A percentile compares a stretch with the other conserved stretches of the same genome.
phyloP scores from a whole-genome alignment of 2,329 filamentous ascomycete species.

The Fusarium buharicum region DNA sequence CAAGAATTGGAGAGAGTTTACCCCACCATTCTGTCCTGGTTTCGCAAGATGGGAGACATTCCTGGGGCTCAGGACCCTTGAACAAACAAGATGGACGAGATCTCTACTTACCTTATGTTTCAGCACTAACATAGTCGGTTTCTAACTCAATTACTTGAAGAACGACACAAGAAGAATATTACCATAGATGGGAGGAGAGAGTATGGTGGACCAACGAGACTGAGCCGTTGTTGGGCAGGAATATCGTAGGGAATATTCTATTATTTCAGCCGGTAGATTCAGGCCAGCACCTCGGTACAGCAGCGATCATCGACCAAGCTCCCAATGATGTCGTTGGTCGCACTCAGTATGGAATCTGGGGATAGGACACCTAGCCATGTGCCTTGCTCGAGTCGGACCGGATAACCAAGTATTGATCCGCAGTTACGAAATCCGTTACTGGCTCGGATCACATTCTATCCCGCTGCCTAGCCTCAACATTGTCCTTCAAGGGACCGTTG shows the following conservation, averaged over 20 bases:
- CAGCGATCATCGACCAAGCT: constrained; percentile 13
- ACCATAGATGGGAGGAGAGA: neutral
- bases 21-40: constrained; percentile 1
- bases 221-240: neutral
- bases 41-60: neutral
- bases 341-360: constrained; percentile 14
- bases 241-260: constrained; percentile 5
- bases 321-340: constrained; percentile 6
- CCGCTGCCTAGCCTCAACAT: neutral
- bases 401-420: constrained; percentile 13
- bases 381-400: constrained; percentile 16
- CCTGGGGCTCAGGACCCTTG: neutral
- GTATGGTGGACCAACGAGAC: constrained; percentile 1
- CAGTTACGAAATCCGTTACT: constrained; percentile 9
- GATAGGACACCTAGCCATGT: constrained; percentile 4
- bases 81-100: constrained; percentile 7
- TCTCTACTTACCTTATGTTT: neutral
- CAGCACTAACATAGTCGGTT: neutral
- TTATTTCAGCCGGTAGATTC: constrained; percentile 6
- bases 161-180: neutral
- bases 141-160: neutral
- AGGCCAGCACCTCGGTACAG: constrained; percentile 20
- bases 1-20: neutral
- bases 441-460: neutral
- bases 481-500: constrained; percentile 4